These are phyloP conservation scores for Actinomucor elegans DNA, from an alignment of 371 early-diverging fungal species.

Conservation along the genomic window DNA sequence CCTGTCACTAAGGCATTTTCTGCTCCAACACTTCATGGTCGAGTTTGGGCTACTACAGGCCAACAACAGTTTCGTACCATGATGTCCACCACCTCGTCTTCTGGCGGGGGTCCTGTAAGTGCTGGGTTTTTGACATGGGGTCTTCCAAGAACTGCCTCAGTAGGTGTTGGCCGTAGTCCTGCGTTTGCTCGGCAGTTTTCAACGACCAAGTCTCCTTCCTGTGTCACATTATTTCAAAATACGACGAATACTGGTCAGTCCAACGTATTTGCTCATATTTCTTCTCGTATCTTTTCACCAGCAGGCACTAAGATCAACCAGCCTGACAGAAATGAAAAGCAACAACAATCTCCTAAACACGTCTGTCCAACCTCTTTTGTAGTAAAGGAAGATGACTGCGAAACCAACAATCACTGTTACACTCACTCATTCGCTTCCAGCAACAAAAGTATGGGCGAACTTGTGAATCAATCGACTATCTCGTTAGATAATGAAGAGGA, in stretches of 20 bases:
- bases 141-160: conserved; percentile 19
- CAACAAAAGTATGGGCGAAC: conserved; percentile 12
- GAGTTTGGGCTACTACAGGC: not conserved
- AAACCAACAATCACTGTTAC: not conserved
- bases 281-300: conserved; percentile 29
- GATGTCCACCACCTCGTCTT: conserved; percentile 15
- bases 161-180: conserved; percentile 14
- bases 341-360: not conserved
- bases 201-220: conserved; percentile 20
- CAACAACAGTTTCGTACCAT: conserved; percentile 26
- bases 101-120: conserved; percentile 2
- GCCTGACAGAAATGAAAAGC: conserved; percentile 1
- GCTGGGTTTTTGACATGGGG: conserved; percentile 18
- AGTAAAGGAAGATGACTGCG: not conserved
- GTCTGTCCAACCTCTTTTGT: not conserved
- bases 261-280: conserved; percentile 19
- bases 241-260: conserved; percentile 12
- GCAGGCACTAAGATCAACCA: conserved; percentile 14
- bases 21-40: conserved; percentile 14
- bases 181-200: conserved; percentile 25
- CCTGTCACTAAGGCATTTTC: conserved; percentile 30
- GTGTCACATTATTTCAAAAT: conserved; percentile 17
- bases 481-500: not conserved
- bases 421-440: not conserved
- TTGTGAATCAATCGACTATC: not conserved